phyloP scores from a whole-genome alignment of 306 rosid genomes.

The Corylus heterophylla region DNA sequence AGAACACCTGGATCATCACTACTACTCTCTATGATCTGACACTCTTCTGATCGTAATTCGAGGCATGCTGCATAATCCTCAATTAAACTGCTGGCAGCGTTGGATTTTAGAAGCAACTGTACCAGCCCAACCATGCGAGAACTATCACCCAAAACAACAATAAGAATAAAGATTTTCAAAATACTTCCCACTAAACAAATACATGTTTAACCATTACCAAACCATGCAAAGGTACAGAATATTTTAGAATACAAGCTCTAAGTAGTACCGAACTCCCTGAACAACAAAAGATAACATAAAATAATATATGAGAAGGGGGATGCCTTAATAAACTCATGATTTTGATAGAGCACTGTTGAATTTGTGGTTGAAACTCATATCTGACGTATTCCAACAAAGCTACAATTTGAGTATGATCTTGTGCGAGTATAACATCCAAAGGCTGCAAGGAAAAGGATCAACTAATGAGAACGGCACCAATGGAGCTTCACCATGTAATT shows the following conservation, averaged over 20 bases:
- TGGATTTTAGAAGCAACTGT: conserved; percentile 73
- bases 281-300: conserved; percentile 12
- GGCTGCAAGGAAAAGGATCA: conserved; percentile 60
- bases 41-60: conserved; percentile 79
- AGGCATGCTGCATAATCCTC: conserved; percentile 99
- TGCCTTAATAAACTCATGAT: conserved; percentile 95
- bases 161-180: conserved; percentile 2
- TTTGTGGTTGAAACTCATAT: conserved; percentile 87
- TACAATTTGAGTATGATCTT: conserved; percentile 90
- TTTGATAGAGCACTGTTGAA: conserved; percentile 88
- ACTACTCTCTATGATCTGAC: conserved; percentile 60
- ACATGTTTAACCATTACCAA: background rate
- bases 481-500: background rate
- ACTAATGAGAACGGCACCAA: conserved; percentile 13
- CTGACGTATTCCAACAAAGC: conserved; percentile 90
- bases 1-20: conserved; percentile 91
- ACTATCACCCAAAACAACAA: conserved; percentile 49
- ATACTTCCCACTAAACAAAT: conserved; percentile 1
- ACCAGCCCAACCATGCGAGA: conserved; percentile 97
- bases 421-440: conserved; percentile 89
- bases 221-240: background rate
- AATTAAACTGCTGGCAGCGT: conserved; percentile 69
- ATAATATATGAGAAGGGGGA: conserved; percentile 27
- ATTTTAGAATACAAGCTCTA: background rate
- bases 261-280: background rate